A percentile compares a stretch with the other conserved stretches of the same genome.
Conservation (phyloP, 2,329 filamentous ascomycete species). For the Fusarium sp. region DNA sequence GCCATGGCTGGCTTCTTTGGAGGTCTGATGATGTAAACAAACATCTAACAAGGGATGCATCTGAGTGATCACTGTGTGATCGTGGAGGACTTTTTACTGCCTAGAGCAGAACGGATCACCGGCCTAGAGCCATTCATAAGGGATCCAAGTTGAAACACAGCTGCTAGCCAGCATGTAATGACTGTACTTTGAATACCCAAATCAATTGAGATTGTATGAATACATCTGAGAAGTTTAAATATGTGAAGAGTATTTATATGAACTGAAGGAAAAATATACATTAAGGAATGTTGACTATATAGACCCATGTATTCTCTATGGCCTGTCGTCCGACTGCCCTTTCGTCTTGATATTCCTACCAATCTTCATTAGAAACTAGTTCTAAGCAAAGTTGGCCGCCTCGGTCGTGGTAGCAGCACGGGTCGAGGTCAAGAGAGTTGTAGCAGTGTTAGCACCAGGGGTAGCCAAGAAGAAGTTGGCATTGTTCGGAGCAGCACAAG, state of each 20-base stretch:
- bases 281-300: background rate
- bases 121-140: background rate
- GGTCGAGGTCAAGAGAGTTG: background rate
- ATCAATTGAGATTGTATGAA: background rate
- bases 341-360: background rate
- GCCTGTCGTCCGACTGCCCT: background rate
- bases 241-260: background rate
- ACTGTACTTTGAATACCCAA: background rate
- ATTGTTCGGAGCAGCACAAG: background rate
- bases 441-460: background rate
- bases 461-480: background rate
- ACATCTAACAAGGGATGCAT: background rate
- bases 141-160: slow-evolving; percentile 4
- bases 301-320: background rate
- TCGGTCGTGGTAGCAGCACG: background rate
- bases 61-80: background rate
- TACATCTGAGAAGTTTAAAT: background rate
- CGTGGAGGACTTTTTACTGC: background rate
- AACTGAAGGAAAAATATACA: background rate
- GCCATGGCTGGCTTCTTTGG: slow-evolving; percentile 37
- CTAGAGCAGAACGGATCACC: slow-evolving; percentile 3
- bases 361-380: background rate
- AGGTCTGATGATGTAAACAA: slow-evolving; percentile 34
- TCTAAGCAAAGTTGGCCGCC: background rate
- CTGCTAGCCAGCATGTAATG: slow-evolving; percentile 5